Evolutionary conservation across 306 rosid genomes (phyloP), one percentile per base, ranked within the genome.

Genomic region (Malus fusca): DNA sequence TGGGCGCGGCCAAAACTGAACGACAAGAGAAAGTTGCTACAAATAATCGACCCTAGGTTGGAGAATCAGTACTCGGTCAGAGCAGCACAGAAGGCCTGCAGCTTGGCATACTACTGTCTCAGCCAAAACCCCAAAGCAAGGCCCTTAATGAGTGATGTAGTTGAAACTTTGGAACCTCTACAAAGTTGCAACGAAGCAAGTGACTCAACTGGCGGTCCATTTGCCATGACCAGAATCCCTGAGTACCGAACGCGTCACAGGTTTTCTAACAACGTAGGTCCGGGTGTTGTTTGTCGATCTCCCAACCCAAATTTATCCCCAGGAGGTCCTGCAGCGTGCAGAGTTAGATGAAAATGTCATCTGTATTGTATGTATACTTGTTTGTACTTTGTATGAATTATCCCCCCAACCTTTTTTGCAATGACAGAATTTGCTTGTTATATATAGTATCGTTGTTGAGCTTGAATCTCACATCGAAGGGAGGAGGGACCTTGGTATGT

Each of bases 71-170:
- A 96, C 85, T 92, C 99, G 9, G 92, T 88, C 40, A 88, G 97
- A 67, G 99, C 98, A 59, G 99, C 99, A 58, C 98, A 92, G 90
- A 96, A 96, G 82, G 99, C 99, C 48, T 96, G 99, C 87, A 96
- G 99, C 89, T 79, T 96, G 83, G 99, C 99, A 65, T 96, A 96
- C 89, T 96, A 96, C 77, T 96, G 99, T 66, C 78, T 96, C 85
- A 96, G 96, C 85, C 99, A 96, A 82, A 96, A 96, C 80, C 99
- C 99, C 68, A 96, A 96, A 87, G 99, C 98, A 30, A 90, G 99
- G 84, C 99, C 99, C n/a, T 80, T 96, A 82, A 96, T 96, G 99
- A 92, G 99, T 10, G 99, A 96, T 69, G 98, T 96, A 12, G 99
- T 96, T 6, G 99, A 96, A 88, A 96, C 99, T 52, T 79, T 96